These are phyloP conservation scores for Poa annua DNA, from an alignment of 176 grass and related monocot genomes.

Conservation along the genomic window DNA sequence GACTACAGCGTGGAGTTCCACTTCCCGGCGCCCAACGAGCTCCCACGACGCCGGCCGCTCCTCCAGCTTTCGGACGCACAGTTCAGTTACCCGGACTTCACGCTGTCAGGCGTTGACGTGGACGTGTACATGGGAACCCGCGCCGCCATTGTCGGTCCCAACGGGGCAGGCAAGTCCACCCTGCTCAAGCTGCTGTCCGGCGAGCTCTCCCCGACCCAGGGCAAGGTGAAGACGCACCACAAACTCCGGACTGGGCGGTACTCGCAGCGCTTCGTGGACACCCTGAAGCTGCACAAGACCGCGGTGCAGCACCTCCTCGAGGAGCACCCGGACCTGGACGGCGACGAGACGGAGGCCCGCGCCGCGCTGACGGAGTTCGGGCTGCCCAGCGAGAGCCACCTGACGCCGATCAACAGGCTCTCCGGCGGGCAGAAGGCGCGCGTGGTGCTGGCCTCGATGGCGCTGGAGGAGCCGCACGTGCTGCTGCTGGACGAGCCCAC, in stretches of 20 bases:
- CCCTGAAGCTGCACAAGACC: constrained; percentile 4
- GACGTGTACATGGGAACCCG: constrained; percentile 77
- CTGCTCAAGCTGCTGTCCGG: constrained; percentile 65
- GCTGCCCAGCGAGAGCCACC: neutral
- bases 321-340: constrained; percentile 10
- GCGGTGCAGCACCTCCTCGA: constrained; percentile 14
- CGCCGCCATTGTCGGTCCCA: constrained; percentile 69
- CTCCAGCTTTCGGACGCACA: constrained; percentile 66
- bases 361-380: neutral
- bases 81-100: constrained; percentile 76
- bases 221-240: constrained; percentile 63
- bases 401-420: constrained; percentile 9
- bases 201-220: constrained; percentile 58
- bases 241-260: constrained; percentile 69
- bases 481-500: constrained; percentile 1
- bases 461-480: constrained; percentile 21
- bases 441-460: constrained; percentile 8
- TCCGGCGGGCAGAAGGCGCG: constrained; percentile 10
- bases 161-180: constrained; percentile 74
- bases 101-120: constrained; percentile 54
- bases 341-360: neutral
- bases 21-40: constrained; percentile 50
- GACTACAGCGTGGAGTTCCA: constrained; percentile 69
- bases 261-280: constrained; percentile 74
- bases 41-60: constrained; percentile 41